Base-by-base conservation (phyloP, 148 eudicot species). In the Camellia sinensis region DNA sequence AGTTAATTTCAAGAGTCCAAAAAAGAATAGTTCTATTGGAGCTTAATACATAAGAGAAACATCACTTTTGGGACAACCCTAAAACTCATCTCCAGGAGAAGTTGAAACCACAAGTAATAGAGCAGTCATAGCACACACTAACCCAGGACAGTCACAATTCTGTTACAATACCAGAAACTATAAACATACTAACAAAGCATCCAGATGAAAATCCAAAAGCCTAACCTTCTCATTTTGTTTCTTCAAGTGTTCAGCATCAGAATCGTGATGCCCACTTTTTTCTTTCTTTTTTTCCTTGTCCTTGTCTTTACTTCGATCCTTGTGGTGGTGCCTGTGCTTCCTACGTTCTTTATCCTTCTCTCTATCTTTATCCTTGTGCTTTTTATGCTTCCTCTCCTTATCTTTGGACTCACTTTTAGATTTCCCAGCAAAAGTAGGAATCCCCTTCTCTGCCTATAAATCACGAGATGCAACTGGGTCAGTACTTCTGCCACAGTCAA, bases 321-420 rank as follows among this genome's bases (percentile, higher is more conserved):
- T 96, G 82, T 93, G 99, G 54, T 94, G 94, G 75, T 92, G 99
- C 81, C 90, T 94, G 87, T 87, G 96, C 89, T 94, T 97, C 90
- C 94, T 97, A 85, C 91, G 97, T 76, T 97, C 99, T 89, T 84
- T 94, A 74, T 97, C 97, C 86, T 90, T 94, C 81, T 96, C 97
- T 80, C 87, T 92, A 79, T 97, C 94, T 80, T 88, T 88, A 84
- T 90, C 92, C 87, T 87, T 93, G 85, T 91, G 95, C 76, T 90
- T 97, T 87, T 86, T 92, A 80, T 97, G 95, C 88, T 89, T 96
- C 85, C 83, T 90, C 66, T 97, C 98, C 89, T 94, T 97, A 86
- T 91, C 99, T 81, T 90, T 92, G 17, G 91, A 86, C 86, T 93
- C 97, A 59, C 87, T 80, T 86, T 88, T 94, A 40, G 94, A 86